Conservation (phyloP, 805 yeast genomes). For the Kodamaea nitidulidarum region DNA sequence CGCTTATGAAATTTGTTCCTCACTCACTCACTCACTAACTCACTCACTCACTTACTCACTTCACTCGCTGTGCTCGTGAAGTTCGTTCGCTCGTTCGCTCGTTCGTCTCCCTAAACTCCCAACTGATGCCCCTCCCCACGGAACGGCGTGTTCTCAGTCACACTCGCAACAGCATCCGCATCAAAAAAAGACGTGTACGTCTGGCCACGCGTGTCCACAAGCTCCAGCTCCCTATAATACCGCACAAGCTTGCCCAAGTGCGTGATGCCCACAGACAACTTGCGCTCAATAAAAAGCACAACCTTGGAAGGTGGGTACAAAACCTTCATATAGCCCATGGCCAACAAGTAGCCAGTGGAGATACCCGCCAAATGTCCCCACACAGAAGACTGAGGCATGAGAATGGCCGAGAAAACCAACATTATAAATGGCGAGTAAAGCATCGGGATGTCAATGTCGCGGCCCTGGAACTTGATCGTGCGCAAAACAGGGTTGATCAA, state of each 20-base stretch:
- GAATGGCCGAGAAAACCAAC: conserved; percentile 45
- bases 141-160: conserved; percentile 16
- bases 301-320: conserved; percentile 65
- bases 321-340: conserved; percentile 50
- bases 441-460: conserved; percentile 53
- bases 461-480: conserved; percentile 26
- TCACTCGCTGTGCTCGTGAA: no score
- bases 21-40: no score
- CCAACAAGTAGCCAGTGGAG: conserved; percentile 61
- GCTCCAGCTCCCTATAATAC: conserved; percentile 60
- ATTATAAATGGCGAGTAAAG: conserved; percentile 50
- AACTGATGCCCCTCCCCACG: conserved; percentile 20
- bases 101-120: conserved; percentile 13
- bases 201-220: conserved; percentile 41
- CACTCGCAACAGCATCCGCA: conserved; percentile 2
- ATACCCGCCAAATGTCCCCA: conserved; percentile 72
- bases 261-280: conserved; percentile 46
- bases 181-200: conserved; percentile 26
- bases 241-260: conserved; percentile 51
- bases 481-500: conserved; percentile 36
- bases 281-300: conserved; percentile 60
- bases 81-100: neutral
- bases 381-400: conserved; percentile 66
- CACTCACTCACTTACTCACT: no score
- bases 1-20: no score